Conservation (phyloP, 345 rosid genomes). For the Heritiera fomes region DNA sequence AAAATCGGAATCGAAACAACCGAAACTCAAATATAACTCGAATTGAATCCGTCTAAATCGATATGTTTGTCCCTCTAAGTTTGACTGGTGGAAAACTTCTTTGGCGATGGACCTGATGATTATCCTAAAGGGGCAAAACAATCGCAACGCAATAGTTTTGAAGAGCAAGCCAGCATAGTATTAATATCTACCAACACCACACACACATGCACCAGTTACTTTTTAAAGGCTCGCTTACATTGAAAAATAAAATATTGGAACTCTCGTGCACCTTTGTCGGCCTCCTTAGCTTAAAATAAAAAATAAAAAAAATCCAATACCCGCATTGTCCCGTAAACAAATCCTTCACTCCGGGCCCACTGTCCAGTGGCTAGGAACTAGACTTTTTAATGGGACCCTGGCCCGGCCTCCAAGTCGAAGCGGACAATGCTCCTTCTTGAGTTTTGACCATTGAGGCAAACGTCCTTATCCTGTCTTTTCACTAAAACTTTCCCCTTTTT, state of each 20-base stretch:
- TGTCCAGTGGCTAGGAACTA: neutral
- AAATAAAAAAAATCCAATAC: too few species aligned
- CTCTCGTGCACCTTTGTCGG: slow-evolving; percentile 41
- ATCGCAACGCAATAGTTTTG: too few species aligned
- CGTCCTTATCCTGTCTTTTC: slow-evolving; percentile 17
- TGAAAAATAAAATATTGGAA: slow-evolving; percentile 24
- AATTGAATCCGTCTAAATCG: too few species aligned
- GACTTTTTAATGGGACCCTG: neutral
- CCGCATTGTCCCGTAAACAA: too few species aligned
- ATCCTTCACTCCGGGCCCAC: too few species aligned
- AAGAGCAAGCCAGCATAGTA: neutral
- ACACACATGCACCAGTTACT: neutral
- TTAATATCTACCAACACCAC: neutral
- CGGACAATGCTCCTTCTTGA: neutral
- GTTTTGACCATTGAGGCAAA: neutral
- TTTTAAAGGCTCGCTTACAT: neutral
- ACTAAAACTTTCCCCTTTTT: slow-evolving; percentile 2
- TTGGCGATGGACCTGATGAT: too few species aligned
- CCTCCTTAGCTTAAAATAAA: neutral
- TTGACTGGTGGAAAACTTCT: too few species aligned
- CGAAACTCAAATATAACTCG: too few species aligned
- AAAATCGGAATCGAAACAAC: too few species aligned
- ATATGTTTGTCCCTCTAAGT: too few species aligned
- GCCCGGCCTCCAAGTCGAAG: neutral
- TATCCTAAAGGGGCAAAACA: too few species aligned